A percentile compares a stretch with the other conserved stretches of the same genome.
Evolutionary conservation across 495 filamentous ascomycete species (phyloP).

Genomic region (Aspergillus sclerotiicarbonarius): DNA sequence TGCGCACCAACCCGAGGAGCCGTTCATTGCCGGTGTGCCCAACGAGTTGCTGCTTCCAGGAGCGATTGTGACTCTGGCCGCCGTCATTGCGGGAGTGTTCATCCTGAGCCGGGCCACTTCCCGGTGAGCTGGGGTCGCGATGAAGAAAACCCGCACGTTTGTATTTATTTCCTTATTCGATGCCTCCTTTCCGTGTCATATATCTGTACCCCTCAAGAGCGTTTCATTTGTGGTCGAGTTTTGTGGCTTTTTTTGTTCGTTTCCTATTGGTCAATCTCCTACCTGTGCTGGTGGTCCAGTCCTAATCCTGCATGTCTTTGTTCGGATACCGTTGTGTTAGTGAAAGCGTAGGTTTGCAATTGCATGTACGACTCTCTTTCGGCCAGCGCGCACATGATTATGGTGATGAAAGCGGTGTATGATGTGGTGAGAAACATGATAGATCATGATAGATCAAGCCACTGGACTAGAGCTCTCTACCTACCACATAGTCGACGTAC

Average conservation of each 20-base stretch:
- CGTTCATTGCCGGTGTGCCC: slow-evolving; percentile 85
- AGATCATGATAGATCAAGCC: no score
- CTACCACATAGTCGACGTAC: no score
- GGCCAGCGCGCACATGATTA: no score
- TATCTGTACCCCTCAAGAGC: slow-evolving; percentile 17
- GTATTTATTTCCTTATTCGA: slow-evolving; percentile 11
- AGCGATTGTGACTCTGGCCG: slow-evolving; percentile 90
- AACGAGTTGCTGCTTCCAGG: slow-evolving; percentile 94
- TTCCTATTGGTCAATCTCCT: slow-evolving; percentile 5
- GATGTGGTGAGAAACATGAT: no score
- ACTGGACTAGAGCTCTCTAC: no score
- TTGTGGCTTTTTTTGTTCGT: slow-evolving; percentile 7
- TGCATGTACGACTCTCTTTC: slow-evolving; percentile 3
- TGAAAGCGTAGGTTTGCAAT: slow-evolving; percentile 13
- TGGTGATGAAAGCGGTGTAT: no score
- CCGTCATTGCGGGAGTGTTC: slow-evolving; percentile 92
- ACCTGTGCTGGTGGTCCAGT: background rate
- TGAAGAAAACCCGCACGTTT: background rate
- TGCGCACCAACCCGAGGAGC: slow-evolving; percentile 59
- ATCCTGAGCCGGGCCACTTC: slow-evolving; percentile 75
- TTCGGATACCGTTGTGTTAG: slow-evolving; percentile 33
- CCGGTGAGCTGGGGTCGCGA: slow-evolving; percentile 43
- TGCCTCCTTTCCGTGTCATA: slow-evolving; percentile 1
- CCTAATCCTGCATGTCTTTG: slow-evolving; percentile 15
- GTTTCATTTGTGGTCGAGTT: slow-evolving; percentile 5